A percentile compares a stretch with the other conserved stretches of the same genome.
These are phyloP conservation scores for Knoxia roxburghii DNA, from an alignment of 257 asterid species.

Conservation along the genomic window DNA sequence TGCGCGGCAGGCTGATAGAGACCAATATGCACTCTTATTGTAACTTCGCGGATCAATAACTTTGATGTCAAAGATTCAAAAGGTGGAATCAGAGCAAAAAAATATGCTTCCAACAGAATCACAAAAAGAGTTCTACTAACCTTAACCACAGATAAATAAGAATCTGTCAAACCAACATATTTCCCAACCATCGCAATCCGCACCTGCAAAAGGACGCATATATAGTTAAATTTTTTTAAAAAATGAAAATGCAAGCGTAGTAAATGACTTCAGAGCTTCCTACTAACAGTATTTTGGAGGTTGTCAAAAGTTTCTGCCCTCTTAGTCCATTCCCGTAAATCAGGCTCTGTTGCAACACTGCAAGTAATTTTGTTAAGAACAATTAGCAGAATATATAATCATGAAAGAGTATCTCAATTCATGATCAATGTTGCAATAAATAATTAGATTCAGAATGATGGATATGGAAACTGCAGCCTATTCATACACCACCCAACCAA, in stretches of 20 bases:
- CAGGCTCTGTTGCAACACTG: slow-evolving; percentile 70
- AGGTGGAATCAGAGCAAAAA: neutral
- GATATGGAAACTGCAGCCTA: neutral
- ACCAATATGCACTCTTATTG: neutral
- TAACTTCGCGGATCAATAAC: neutral
- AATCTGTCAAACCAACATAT: slow-evolving; percentile 90
- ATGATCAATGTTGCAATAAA: neutral
- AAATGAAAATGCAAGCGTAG: neutral
- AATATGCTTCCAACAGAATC: slow-evolving; percentile 4
- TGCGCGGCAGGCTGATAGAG: neutral
- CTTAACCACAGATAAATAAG: slow-evolving; percentile 97
- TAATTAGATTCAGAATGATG: neutral
- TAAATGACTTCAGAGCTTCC: neutral
- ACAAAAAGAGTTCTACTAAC: slow-evolving; percentile 29
- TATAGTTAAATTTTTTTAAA: slow-evolving; percentile 4
- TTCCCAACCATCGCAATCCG: slow-evolving; percentile 97
- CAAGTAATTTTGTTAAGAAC: slow-evolving; percentile 17
- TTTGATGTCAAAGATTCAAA: neutral
- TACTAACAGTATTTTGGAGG: slow-evolving; percentile 73
- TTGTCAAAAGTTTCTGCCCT: slow-evolving; percentile 86
- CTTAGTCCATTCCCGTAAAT: slow-evolving; percentile 80
- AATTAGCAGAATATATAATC: slow-evolving; percentile 16
- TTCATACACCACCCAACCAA: neutral
- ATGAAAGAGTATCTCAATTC: neutral
- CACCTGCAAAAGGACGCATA: slow-evolving; percentile 49